These are phyloP conservation scores for Botrytis medusae DNA, from an alignment of 2,329 filamentous ascomycete genomes.

Conservation along the genomic window DNA sequence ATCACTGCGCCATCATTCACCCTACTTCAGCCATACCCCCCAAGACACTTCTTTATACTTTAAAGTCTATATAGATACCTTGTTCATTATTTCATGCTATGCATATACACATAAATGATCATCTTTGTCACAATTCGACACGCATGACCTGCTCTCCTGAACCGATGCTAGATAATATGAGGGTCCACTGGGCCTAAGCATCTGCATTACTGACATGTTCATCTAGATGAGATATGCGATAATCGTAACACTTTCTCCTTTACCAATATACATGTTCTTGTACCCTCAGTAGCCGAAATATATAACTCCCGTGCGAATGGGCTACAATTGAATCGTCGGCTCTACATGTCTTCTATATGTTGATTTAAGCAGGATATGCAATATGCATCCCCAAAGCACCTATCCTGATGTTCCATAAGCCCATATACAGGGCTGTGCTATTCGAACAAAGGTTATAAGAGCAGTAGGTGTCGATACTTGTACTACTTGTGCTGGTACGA, in stretches of 20 bases:
- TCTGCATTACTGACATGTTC: neutral
- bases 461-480: neutral
- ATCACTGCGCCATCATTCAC: neutral
- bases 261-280: neutral
- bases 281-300: neutral
- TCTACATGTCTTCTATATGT: neutral
- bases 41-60: neutral
- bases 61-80: neutral
- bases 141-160: neutral
- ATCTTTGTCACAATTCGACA: neutral
- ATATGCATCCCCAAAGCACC: neutral
- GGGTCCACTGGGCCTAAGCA: neutral
- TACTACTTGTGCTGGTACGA: constrained; percentile 6
- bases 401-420: neutral
- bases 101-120: neutral
- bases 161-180: neutral
- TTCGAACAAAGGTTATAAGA: neutral
- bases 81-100: neutral
- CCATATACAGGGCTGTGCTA: neutral
- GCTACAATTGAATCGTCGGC: neutral
- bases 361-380: neutral
- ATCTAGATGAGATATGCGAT: constrained; percentile 1
- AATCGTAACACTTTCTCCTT: neutral
- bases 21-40: neutral
- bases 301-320: neutral